A percentile compares a stretch with the other conserved stretches of the same genome.
These are phyloP conservation scores for Neonectria neomacrospora DNA, from an alignment of 2,329 filamentous ascomycete genomes.

Conservation along the genomic window DNA sequence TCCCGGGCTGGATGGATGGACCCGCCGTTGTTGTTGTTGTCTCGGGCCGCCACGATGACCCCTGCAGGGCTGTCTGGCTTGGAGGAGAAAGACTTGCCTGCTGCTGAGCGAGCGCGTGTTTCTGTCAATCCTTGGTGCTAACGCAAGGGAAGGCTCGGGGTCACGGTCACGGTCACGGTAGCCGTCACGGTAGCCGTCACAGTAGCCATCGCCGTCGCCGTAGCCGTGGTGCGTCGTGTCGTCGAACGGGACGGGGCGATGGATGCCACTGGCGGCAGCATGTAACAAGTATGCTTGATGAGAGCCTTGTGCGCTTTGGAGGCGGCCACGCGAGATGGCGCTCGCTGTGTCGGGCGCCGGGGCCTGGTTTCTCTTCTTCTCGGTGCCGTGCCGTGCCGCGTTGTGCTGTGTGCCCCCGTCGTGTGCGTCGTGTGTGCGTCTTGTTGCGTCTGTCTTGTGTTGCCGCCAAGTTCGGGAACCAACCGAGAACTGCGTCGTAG, in stretches of 20 bases:
- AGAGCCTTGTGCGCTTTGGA: constrained; percentile 34
- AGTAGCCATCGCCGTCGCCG: neutral
- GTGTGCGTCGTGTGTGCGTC: neutral
- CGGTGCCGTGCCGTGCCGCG: neutral
- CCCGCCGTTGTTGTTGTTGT: constrained; percentile 3
- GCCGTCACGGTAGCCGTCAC: no score
- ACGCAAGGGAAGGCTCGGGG: constrained; percentile 17
- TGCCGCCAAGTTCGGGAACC: neutral
- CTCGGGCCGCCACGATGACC: neutral
- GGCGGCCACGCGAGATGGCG: constrained; percentile 45
- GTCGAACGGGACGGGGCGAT: neutral
- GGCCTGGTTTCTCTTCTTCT: neutral
- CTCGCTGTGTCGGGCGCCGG: neutral
- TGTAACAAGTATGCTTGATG: constrained; percentile 38
- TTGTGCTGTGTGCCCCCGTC: neutral
- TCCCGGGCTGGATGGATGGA: neutral
- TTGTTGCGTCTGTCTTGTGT: neutral
- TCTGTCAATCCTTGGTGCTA: constrained; percentile 30
- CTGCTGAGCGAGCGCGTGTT: neutral
- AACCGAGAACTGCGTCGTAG: neutral
- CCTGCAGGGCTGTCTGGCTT: neutral
- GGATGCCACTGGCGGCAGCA: constrained; percentile 13
- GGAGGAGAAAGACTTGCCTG: constrained; percentile 7
- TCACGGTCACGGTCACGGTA: constrained; percentile 1
- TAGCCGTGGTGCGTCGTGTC: neutral